Conservation (phyloP, 2,329 filamentous ascomycete species). For the Paramyrothecium sp. region DNA sequence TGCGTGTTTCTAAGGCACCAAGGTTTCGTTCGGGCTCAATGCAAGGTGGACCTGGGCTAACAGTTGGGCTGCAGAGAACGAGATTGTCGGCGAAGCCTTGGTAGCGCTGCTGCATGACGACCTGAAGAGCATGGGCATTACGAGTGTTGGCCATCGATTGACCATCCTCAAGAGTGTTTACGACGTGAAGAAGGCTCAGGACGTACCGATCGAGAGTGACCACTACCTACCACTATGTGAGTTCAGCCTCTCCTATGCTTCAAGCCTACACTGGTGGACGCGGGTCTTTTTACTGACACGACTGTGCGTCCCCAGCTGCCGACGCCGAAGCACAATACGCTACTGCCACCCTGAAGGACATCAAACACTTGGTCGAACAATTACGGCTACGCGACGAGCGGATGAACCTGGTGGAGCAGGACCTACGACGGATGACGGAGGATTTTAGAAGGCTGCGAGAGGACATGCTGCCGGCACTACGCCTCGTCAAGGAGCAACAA, state of each 20-base stretch:
- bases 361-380: constrained; percentile 86
- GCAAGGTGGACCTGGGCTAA: constrained; percentile 6
- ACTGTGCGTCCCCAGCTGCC: constrained; percentile 65
- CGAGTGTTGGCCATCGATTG: constrained; percentile 88
- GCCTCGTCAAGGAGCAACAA: constrained; percentile 89
- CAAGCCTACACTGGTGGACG: too few species aligned
- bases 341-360: constrained; percentile 87
- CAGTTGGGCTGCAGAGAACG: constrained; percentile 66
- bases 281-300: too few species aligned
- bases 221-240: constrained; percentile 91
- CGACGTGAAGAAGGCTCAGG: constrained; percentile 92
- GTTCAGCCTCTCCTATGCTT: constrained; percentile 7
- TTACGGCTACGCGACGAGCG: constrained; percentile 88
- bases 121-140: constrained; percentile 90
- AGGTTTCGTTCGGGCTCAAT: background rate
- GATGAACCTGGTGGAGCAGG: constrained; percentile 78
- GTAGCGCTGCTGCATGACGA: constrained; percentile 89
- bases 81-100: constrained; percentile 88
- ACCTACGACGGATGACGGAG: constrained; percentile 79
- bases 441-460: constrained; percentile 88
- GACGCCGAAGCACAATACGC: constrained; percentile 85
- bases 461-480: constrained; percentile 86
- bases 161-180: constrained; percentile 96
- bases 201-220: constrained; percentile 85
- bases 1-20: background rate